phyloP scores from a whole-genome alignment of 176 grass and related monocot species.

The Carex littledalei region DNA sequence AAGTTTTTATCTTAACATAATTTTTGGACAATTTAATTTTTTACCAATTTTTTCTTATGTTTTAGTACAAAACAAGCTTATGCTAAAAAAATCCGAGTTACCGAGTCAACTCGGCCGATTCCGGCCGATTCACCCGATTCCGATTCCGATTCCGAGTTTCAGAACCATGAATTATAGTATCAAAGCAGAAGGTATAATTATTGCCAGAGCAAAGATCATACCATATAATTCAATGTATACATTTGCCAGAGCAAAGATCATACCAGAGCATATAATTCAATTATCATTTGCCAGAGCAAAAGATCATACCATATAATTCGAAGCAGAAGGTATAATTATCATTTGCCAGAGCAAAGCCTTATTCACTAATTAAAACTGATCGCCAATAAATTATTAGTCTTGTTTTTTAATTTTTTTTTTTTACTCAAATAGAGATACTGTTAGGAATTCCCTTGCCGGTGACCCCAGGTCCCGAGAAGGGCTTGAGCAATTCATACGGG shows the following conservation, averaged over 20 bases:
- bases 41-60: too few species aligned
- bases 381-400: neutral
- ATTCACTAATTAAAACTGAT: neutral
- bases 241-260: neutral
- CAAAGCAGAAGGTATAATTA: neutral
- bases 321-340: neutral
- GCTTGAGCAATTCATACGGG: slow-evolving; percentile 48
- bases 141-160: too few species aligned
- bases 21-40: too few species aligned
- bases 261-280: neutral
- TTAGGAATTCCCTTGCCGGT: slow-evolving; percentile 52
- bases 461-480: slow-evolving; percentile 30
- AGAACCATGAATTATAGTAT: neutral
- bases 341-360: neutral
- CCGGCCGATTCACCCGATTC: too few species aligned
- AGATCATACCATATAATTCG: too few species aligned
- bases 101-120: too few species aligned
- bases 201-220: neutral
- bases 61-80: too few species aligned
- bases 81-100: too few species aligned
- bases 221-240: too few species aligned
- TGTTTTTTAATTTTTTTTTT: neutral
- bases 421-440: slow-evolving; percentile 60
- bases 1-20: too few species aligned
- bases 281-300: neutral